Evolutionary conservation across 1,284 basidiomycete genomes (phyloP), one percentile per base, ranked within the genome.

Genomic region (Earliella scabrosa): DNA sequence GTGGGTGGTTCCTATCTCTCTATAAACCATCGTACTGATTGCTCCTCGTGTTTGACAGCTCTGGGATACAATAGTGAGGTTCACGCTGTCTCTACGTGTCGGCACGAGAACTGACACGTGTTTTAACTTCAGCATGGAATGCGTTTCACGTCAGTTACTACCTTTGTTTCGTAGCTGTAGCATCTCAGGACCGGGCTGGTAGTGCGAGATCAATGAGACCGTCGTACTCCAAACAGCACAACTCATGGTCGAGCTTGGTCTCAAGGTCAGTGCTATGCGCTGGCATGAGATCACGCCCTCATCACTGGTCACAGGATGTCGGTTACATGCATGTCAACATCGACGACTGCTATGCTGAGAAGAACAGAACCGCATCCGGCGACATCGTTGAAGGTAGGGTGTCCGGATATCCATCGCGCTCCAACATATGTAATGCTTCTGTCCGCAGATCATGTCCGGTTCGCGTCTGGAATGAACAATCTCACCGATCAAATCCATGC

Each of bases 381-480:
- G 58, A 65, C 45, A 65, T 76, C 23, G 66, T 71, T 14, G 67
- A 71, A n/a, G 68, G 74, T 75, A 45, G 16, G 63, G n/a, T n/a
- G n/a, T n/a, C n/a, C n/a, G n/a, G n/a, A n/a, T n/a, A n/a, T n/a
- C 23, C 10, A 6, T 31, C 10, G 48, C 14, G 20, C 40, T 13
- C 43, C 27, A n/a, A 27, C 8, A n/a, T 6, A n/a, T 14, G 14
- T 18, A 5, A 14, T 23, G 26, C 8, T 41, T 14, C 23, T 16
- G 18, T 16, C 31, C 24, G 16, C 56, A 75, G 71, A 73, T 53
- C 58, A 59, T 9, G 58, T 56, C 24, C 63, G 70, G 16, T 80
- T 81, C 65, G 67, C 73, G 10, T 72, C 68, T 7, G 79, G 80
- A 11, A 79, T 83, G 75, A 77, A 74, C 47, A 73, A 67, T 35